Percentiles rank a stretch among this genome's conserved stretches.
Evolutionary conservation across 768 basidiomycete genomes (phyloP).

Genomic region (Calocybe indica): DNA sequence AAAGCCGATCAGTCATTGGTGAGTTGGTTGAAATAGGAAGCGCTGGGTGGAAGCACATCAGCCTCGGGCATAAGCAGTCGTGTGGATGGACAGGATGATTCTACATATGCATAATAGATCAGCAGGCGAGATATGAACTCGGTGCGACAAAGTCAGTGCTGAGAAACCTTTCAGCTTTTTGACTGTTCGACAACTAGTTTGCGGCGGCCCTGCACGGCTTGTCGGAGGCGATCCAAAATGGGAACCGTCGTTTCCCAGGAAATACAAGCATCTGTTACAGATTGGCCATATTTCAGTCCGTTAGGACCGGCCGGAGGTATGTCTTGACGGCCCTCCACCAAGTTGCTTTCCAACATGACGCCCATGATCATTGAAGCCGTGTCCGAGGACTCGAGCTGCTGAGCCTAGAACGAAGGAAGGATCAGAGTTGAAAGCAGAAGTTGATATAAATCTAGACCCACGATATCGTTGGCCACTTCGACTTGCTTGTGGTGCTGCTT

Average conservation of each 20-base stretch:
- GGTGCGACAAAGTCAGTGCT: not conserved
- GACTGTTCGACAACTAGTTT: slow-evolving; percentile 33
- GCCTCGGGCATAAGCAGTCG: not conserved
- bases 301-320: slow-evolving; percentile 68
- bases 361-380: slow-evolving; percentile 78
- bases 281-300: slow-evolving; percentile 76
- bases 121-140: not conserved
- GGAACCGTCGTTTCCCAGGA: slow-evolving; percentile 87
- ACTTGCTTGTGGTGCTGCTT: slow-evolving; percentile 90
- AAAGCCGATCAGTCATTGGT: no score
- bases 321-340: slow-evolving; percentile 83
- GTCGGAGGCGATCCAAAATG: slow-evolving; percentile 77
- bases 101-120: not conserved
- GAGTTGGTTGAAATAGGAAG: no score
- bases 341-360: slow-evolving; percentile 93
- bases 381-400: slow-evolving; percentile 65
- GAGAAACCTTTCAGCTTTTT: slow-evolving; percentile 6
- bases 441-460: slow-evolving; percentile 28
- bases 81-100: not conserved
- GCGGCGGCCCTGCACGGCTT: slow-evolving; percentile 78
- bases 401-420: slow-evolving; percentile 40
- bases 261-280: slow-evolving; percentile 86
- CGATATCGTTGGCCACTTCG: slow-evolving; percentile 87
- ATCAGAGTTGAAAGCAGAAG: slow-evolving; percentile 8
- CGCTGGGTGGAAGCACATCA: not conserved